Conservation (phyloP, 2,329 filamentous ascomycete species). For the Colletotrichum navitas region DNA sequence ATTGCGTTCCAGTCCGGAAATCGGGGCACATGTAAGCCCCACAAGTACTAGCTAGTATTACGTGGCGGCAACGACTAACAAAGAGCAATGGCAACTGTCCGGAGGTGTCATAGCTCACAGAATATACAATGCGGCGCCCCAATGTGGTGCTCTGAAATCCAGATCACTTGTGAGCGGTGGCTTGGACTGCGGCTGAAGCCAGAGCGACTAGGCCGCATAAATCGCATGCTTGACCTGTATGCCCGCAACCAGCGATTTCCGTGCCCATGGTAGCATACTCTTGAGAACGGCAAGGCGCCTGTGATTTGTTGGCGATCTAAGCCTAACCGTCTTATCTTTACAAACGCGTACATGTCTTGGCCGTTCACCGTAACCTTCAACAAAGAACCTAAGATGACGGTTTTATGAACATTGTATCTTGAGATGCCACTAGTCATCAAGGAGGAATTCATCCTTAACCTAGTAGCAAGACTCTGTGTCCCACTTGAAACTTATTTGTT, state of each 20-base stretch:
- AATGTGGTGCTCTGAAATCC: not conserved
- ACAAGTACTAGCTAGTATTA: not conserved
- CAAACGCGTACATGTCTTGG: not conserved
- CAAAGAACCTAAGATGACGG: not conserved
- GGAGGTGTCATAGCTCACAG: not conserved
- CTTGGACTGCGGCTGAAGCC: not conserved
- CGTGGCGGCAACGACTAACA: not conserved
- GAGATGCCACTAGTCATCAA: not conserved
- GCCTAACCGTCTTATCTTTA: not conserved
- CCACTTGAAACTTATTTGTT: not conserved
- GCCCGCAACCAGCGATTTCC: slow-evolving; percentile 1
- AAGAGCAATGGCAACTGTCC: not conserved
- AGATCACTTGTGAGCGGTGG: not conserved
- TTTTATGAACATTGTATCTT: not conserved
- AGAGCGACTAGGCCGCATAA: slow-evolving; percentile 4
- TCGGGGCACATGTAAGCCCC: not conserved
- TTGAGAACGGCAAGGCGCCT: not conserved
- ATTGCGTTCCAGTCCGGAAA: no score
- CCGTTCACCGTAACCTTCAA: not conserved
- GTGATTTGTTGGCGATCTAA: not conserved
- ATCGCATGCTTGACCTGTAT: not conserved
- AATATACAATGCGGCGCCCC: no score
- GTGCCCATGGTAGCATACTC: no score
- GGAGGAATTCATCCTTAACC: not conserved
- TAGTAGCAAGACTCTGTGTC: not conserved